These are phyloP conservation scores for Salix exigua DNA, from an alignment of 345 rosid species.

Conservation along the genomic window DNA sequence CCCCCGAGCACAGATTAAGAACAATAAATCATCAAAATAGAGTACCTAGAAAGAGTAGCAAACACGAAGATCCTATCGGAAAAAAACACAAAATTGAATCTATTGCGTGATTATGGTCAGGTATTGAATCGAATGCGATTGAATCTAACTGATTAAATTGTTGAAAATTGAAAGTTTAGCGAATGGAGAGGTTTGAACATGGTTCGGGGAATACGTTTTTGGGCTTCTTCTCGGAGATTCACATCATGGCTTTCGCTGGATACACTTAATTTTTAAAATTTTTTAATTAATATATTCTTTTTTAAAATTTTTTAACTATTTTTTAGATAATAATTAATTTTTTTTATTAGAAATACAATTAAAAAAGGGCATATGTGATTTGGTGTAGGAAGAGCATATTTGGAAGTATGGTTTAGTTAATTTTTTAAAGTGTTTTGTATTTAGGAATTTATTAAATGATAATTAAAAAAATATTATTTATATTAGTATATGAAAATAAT, in stretches of 20 bases:
- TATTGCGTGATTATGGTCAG: background rate
- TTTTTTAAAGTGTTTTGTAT: too few relatives aligned
- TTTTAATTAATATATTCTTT: too few relatives aligned
- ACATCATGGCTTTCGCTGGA: background rate
- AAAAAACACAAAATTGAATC: background rate
- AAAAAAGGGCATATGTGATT: too few relatives aligned
- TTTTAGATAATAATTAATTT: too few relatives aligned
- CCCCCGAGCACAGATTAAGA: background rate
- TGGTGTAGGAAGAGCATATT: too few relatives aligned
- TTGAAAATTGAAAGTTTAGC: background rate
- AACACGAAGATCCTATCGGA: background rate
- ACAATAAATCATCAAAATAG: background rate
- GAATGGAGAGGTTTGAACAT: background rate
- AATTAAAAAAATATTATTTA: too few relatives aligned
- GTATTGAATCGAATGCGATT: too few relatives aligned
- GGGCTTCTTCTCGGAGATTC: background rate
- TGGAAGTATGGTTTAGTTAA: fast-evolving
- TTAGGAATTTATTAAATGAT: too few relatives aligned
- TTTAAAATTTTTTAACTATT: too few relatives aligned
- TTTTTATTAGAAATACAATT: too few relatives aligned
- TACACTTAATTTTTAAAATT: background rate
- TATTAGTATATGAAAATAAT: too few relatives aligned
- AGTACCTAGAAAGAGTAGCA: background rate
- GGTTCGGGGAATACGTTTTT: background rate
- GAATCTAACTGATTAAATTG: background rate